Evolutionary conservation across 148 eudicot genomes (phyloP).

Genomic region (Hydrangea macrophylla): DNA sequence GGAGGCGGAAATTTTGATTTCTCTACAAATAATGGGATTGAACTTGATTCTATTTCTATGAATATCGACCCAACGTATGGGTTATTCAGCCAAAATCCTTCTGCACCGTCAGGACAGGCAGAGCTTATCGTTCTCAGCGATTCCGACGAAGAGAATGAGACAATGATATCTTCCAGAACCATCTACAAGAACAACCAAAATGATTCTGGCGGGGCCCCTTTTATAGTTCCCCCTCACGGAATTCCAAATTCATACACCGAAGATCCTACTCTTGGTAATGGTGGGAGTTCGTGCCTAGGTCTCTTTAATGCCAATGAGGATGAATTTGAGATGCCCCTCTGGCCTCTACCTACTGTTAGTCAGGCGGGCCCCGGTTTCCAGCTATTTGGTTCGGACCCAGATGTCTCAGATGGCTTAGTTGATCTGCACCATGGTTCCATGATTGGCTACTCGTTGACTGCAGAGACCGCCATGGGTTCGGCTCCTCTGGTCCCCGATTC

Average conservation of each 20-base stretch:
- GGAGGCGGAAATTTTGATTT: slow-evolving; percentile 36
- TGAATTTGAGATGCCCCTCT: slow-evolving; percentile 49
- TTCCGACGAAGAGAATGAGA: slow-evolving; percentile 80
- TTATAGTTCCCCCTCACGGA: slow-evolving; percentile 23
- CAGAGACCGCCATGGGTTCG: slow-evolving; percentile 45
- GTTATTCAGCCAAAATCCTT: slow-evolving; percentile 17
- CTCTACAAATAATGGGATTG: slow-evolving; percentile 35
- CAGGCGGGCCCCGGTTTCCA: slow-evolving; percentile 54
- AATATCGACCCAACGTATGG: slow-evolving; percentile 21
- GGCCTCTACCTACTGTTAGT: slow-evolving; percentile 52
- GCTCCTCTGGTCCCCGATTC: slow-evolving; percentile 31
- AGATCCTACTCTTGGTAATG: slow-evolving; percentile 43
- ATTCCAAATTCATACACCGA: slow-evolving; percentile 43
- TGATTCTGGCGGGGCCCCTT: slow-evolving; percentile 17
- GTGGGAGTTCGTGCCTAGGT: slow-evolving; percentile 48
- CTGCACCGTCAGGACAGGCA: slow-evolving; percentile 32
- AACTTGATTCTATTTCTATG: slow-evolving; percentile 40
- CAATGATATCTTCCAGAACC: slow-evolving; percentile 37
- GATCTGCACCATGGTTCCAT: slow-evolving; percentile 43
- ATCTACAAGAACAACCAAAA: slow-evolving; percentile 18
- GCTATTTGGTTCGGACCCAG: slow-evolving; percentile 52
- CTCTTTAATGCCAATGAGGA: slow-evolving; percentile 45
- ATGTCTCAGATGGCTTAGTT: slow-evolving; percentile 43
- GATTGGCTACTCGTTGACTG: slow-evolving; percentile 42
- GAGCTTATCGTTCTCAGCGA: slow-evolving; percentile 83